Conservation (phyloP, 306 rosid species). For the Lathyrus oleraceus region DNA sequence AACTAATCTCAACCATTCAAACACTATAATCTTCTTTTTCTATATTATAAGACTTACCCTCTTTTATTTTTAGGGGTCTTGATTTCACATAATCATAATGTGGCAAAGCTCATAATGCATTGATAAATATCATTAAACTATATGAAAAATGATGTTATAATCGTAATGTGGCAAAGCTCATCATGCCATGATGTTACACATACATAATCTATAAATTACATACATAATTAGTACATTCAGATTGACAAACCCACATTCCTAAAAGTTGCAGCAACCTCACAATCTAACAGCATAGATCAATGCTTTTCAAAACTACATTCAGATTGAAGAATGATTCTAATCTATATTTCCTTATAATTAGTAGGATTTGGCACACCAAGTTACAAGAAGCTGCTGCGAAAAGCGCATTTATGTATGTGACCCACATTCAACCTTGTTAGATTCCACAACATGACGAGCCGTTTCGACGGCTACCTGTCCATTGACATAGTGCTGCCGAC, state of each 20-base stretch:
- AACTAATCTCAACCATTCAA: no score
- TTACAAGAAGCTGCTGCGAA: slow-evolving; percentile 32
- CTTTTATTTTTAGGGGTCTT: not conserved
- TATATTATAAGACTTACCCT: no score
- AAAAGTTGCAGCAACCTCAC: not conserved
- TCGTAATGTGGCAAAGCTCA: no score
- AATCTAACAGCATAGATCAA: slow-evolving; percentile 12
- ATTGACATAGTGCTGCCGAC: slow-evolving; percentile 79
- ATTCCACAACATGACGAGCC: slow-evolving; percentile 57
- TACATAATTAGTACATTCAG: not conserved
- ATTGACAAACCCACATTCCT: not conserved
- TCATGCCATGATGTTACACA: not conserved
- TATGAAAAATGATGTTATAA: not conserved
- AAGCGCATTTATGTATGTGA: slow-evolving; percentile 40
- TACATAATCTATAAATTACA: not conserved
- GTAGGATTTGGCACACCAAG: not conserved
- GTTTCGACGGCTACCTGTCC: slow-evolving; percentile 71
- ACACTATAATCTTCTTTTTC: no score
- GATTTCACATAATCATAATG: not conserved
- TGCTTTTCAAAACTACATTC: not conserved
- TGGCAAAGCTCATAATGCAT: not conserved
- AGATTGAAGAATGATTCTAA: not conserved
- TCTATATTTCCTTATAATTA: not conserved
- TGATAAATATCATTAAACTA: not conserved
- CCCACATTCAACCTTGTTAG: slow-evolving; percentile 50